phyloP scores from a whole-genome alignment of 2,329 filamentous ascomycete species.

The Clarireedia monteithiana region DNA sequence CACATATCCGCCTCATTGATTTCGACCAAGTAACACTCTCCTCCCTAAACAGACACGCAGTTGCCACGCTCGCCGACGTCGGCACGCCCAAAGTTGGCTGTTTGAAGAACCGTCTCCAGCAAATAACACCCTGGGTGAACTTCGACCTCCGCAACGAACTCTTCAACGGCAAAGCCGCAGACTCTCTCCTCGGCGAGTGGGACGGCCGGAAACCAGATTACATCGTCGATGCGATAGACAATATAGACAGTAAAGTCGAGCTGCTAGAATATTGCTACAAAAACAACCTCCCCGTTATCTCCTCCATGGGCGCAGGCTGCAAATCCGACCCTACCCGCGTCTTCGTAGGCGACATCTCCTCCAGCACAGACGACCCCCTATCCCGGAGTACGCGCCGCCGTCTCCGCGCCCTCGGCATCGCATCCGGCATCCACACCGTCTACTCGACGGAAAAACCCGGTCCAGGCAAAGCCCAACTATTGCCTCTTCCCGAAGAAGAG shows the following conservation, averaged over 20 bases:
- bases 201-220: constrained; percentile 65
- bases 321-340: constrained; percentile 82
- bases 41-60: constrained; percentile 89
- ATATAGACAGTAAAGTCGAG: constrained; percentile 93
- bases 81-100: constrained; percentile 88
- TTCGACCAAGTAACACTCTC: constrained; percentile 97
- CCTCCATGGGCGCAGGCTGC: constrained; percentile 92
- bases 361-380: constrained; percentile 79
- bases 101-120: constrained; percentile 69
- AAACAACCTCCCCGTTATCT: constrained; percentile 73
- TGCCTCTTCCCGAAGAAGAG: constrained; percentile 83
- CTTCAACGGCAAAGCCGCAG: constrained; percentile 62
- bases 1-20: constrained; percentile 82
- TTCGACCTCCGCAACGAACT: constrained; percentile 84
- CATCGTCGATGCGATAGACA: constrained; percentile 96
- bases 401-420: constrained; percentile 65
- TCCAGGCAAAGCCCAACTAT: constrained; percentile 81
- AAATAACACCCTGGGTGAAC: constrained; percentile 83
- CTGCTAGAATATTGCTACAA: constrained; percentile 81
- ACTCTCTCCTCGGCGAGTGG: constrained; percentile 61
- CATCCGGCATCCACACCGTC: constrained; percentile 80
- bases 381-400: constrained; percentile 77
- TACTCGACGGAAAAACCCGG: constrained; percentile 88
- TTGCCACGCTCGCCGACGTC: constrained; percentile 89
- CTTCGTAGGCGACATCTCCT: constrained; percentile 83